Evolutionary conservation across 2,329 filamentous ascomycete species (phyloP), one percentile per base, ranked within the genome.

Genomic region (Sordariomycetes sp.): DNA sequence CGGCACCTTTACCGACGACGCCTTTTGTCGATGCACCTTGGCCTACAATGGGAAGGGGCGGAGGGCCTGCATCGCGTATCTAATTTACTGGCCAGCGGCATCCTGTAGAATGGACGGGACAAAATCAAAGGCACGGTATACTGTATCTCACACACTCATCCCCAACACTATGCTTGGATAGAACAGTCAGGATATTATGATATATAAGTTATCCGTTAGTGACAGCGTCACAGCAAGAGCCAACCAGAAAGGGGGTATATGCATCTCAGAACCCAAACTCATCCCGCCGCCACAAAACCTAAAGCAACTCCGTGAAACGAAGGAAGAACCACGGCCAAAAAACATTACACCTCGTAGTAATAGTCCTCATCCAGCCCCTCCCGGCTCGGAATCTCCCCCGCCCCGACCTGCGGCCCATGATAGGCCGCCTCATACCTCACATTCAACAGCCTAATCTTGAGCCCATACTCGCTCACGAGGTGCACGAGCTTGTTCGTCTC

Each of bases 401-500:
- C 83, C 48, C 87, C 87, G n/a, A 78, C 78, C 55, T 77, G 76
- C 56, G 81, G 82, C 25, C 81, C 84, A 52, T 85, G 80, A 67
- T 95, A 81, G 6, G 77, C 77, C 55, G 82, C 87, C 68, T 97
- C 90, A 72, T 91, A 87, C 57, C 90, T 78, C 50, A 99, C 87
- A 69, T 97, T 99, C 64, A 99, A 75, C 66, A 99, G 73, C 48
- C 94, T 78, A 61, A 99, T 95, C 75, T 95, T 95, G 61, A 97
- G 74, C 4, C 94, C 91, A 67, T 96, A 97, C 63, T 95, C 88
- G 65, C 85, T 84, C 59, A 97, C 88, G 64, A 96, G 74, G 57
- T 85, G 84, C 57, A 96, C 86, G 60, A 97, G 74, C 70, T 94
- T 95, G 67, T 87, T 92, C 39, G 94, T 97, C 72, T 97, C 92